These are phyloP conservation scores for Groenewaldozyma tartarivorans DNA, from an alignment of 805 yeast species.

Conservation along the genomic window DNA sequence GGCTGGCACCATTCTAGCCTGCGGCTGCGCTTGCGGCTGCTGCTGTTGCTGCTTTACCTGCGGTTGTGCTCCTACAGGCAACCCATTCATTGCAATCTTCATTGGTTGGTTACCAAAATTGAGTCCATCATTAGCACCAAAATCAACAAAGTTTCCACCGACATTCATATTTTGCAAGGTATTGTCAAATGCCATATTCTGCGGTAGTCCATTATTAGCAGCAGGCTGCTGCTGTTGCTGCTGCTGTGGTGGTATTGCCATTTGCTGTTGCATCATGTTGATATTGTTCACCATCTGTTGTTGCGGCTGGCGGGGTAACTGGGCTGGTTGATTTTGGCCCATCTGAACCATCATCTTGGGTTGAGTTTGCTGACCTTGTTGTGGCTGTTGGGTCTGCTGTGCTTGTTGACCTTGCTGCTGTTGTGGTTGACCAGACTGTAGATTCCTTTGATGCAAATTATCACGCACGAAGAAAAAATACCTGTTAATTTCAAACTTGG, in stretches of 20 bases:
- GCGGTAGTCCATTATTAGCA: conserved; percentile 4
- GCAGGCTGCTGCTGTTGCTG: conserved; percentile 15
- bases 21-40: conserved; percentile 13
- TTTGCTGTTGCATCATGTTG: conserved; percentile 17
- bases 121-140: too few relatives aligned
- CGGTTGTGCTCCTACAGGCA: conserved; percentile 6
- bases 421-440: conserved; percentile 8
- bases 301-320: conserved; percentile 1
- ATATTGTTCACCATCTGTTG: conserved; percentile 4
- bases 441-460: conserved; percentile 31
- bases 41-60: conserved; percentile 8
- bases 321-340: background rate
- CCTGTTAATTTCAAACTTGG: conserved; percentile 62
- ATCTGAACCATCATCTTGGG: conserved; percentile 1
- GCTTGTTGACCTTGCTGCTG: conserved; percentile 22
- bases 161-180: background rate
- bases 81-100: too few relatives aligned
- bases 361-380: conserved; percentile 4
- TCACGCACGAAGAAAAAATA: conserved; percentile 69
- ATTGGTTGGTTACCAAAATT: too few relatives aligned
- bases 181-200: background rate
- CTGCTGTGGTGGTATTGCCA: conserved; percentile 8
- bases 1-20: too few relatives aligned
- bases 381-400: conserved; percentile 19
- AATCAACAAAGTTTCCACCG: background rate